Base-by-base conservation (phyloP, 1,284 basidiomycete genomes). In the Sphaerobolus stellatus region DNA sequence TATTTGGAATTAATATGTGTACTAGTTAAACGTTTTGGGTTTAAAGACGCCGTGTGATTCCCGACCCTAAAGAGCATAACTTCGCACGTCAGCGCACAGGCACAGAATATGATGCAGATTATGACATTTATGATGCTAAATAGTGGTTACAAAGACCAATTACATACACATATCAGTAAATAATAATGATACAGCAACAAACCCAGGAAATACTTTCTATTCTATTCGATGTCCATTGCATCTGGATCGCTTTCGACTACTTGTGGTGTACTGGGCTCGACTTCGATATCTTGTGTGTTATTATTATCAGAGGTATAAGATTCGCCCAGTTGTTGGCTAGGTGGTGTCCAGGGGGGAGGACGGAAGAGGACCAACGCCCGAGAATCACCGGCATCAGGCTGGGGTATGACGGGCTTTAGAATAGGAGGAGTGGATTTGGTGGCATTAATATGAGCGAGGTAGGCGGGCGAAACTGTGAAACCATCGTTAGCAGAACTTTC, bases 311-410 rank as follows among this genome's bases (percentile, higher is more conserved):
- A n/a, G n/a, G n/a, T n/a, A n/a, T n/a, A n/a, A n/a, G n/a, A n/a
- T n/a, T 34, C 43, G 38, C 31, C 22, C 16, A 20, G 14, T 50
- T 47, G 18, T 48, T 36, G 47, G 48, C 48, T 59, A 25, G 61
- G 58, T 31, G 58, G 58, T 20, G 65, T 61, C 33, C 64, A 63
- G 29, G 60, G 63, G 4, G 76, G 68, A 1, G 84, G 77, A 56
- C 71, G 76, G 65, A 81, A 86, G 4, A 86, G 64, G 18, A 89
- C 77, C 20, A 87, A 75, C 1, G 84, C 84, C 61, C 77, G 78
- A 52, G 71, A 77, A 1, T 64, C 25, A 27, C 61, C 38, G 41
- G 58, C 47, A 44, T 56, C 29, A 48, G 65, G 58, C 57, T 41
- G 34, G 52, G 59, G 46, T 54, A 52, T 51, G 43, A 52, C 56